phyloP scores from a whole-genome alignment of 192 early-diverging fungal species.

The Dissophora globulifera region DNA sequence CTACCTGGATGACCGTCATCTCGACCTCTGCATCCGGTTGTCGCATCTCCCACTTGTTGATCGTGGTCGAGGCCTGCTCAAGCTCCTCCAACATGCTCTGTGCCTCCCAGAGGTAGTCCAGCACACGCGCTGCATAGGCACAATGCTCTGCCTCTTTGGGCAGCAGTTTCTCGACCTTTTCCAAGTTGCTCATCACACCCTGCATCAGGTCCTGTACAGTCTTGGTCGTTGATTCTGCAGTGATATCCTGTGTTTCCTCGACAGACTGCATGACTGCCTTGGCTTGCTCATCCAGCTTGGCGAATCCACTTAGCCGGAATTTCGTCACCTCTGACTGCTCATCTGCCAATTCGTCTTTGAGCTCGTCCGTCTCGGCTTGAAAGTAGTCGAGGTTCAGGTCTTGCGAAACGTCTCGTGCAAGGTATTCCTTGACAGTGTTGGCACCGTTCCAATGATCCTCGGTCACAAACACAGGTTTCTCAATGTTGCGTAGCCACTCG shows the following conservation, averaged over 20 bases:
- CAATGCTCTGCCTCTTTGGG: slow-evolving; percentile 42
- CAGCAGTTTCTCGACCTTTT: slow-evolving; percentile 43
- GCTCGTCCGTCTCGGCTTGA: slow-evolving; percentile 26
- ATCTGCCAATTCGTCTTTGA: slow-evolving; percentile 29
- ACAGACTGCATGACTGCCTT: slow-evolving; percentile 24
- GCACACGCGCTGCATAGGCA: slow-evolving; percentile 23
- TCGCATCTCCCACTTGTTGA: slow-evolving; percentile 42
- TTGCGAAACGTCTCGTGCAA: slow-evolving; percentile 16
- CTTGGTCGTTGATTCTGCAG: slow-evolving; percentile 19
- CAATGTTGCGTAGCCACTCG: slow-evolving; percentile 41
- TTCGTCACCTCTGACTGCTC: slow-evolving; percentile 36
- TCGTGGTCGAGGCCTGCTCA: slow-evolving; percentile 12
- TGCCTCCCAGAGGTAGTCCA: slow-evolving; percentile 26
- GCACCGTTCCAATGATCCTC: slow-evolving; percentile 35
- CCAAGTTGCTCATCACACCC: slow-evolving; percentile 41
- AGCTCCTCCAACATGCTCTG: slow-evolving; percentile 8
- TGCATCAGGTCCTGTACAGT: slow-evolving; percentile 37
- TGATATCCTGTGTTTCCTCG: slow-evolving; percentile 22
- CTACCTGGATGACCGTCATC: neutral
- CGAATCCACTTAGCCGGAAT: slow-evolving; percentile 43
- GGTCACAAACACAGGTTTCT: slow-evolving; percentile 28
- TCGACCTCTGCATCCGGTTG: slow-evolving; percentile 36
- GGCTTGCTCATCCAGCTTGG: slow-evolving; percentile 46
- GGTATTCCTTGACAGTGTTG: slow-evolving; percentile 29
- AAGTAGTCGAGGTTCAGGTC: slow-evolving; percentile 30